Evolutionary conservation across 257 asterid species (phyloP), one percentile per base, ranked within the genome.

Genomic region (Solanum habrochaites): DNA sequence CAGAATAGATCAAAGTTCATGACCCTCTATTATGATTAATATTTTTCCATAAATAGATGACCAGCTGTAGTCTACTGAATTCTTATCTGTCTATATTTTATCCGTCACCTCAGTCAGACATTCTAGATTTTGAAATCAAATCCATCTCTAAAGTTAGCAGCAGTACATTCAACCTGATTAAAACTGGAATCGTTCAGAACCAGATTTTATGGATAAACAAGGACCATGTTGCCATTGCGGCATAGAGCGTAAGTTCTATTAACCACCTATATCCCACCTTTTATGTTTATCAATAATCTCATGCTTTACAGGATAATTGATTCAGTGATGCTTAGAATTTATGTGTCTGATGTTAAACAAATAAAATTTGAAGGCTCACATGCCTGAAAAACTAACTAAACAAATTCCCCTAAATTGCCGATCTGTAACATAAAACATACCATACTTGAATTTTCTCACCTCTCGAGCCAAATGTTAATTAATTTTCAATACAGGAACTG

Each of bases 161-260:
- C 42, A 78, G 42, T 8, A 78, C 42, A 45, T 45, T 45, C 66
- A 45, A 45, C 66, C 84, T 78, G 27, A 78, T 78, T 45, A 27
- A 42, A 78, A 78, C 25, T 45, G 25, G 66, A 45, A 45, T 16
- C 18, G 5, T 78, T 71, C 83, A 45, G 32, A 69, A 40, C 8
- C 81, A 56, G 74, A 71, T 86, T 29, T 72, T n/a, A 85, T 88
- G 92, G 85, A 39, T 3, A 86, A 81, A 87, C 70, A 78, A 69
- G 90, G 92, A 16, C 90, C 88, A 35, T 88, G 92, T 83, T 25
- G 4, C 70, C 90, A 90, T 27, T 88, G 92, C 78, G 90, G 90
- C 66, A 85, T 88, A 8, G 62, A 39, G 7, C n/a, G n/a, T 16
- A 52, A 52, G 62, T 52, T 16, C 62, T 16, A 52, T 52, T 16